phyloP scores from a whole-genome alignment of 2,329 filamentous ascomycete genomes.

The Lecanicillium sp. region DNA sequence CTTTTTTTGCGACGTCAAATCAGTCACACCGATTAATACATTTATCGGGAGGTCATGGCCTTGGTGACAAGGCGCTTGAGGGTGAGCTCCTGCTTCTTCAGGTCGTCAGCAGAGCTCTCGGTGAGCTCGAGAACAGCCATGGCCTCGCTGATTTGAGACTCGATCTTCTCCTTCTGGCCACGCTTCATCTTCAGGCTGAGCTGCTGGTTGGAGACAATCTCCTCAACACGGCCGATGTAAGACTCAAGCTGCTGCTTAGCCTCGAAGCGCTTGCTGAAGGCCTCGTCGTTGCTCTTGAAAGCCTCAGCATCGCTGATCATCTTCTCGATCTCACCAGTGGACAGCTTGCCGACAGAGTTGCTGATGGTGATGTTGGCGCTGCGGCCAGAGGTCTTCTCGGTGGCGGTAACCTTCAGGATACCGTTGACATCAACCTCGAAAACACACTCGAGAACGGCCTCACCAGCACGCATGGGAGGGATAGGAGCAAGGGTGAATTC shows the following conservation, averaged over 20 bases:
- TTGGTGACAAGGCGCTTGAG: slow-evolving; percentile 98
- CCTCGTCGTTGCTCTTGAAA: slow-evolving; percentile 97
- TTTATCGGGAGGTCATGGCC: slow-evolving; percentile 89
- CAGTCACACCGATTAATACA: slow-evolving; percentile 10
- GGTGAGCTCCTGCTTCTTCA: slow-evolving; percentile 99
- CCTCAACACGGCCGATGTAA: slow-evolving; percentile 97
- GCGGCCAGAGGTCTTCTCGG: slow-evolving; percentile 96
- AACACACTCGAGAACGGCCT: slow-evolving; percentile 93
- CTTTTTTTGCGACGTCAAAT: neutral
- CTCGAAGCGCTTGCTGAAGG: slow-evolving; percentile 99
- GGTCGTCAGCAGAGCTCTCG: slow-evolving; percentile 82
- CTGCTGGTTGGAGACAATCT: slow-evolving; percentile 94
- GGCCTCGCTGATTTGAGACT: slow-evolving; percentile 90
- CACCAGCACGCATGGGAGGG: slow-evolving; percentile 84
- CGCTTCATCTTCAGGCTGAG: slow-evolving; percentile 98
- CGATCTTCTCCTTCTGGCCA: slow-evolving; percentile 99
- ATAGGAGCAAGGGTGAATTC: slow-evolving; percentile 93
- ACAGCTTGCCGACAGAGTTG: slow-evolving; percentile 99
- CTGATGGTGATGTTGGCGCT: slow-evolving; percentile 99
- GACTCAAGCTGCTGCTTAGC: slow-evolving; percentile 98
- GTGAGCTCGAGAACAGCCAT: slow-evolving; percentile 97
- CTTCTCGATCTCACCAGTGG: slow-evolving; percentile 87
- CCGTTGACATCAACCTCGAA: slow-evolving; percentile 99
- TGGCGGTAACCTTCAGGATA: slow-evolving; percentile 98
- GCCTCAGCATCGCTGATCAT: slow-evolving; percentile 97